Base-by-base conservation (phyloP, 345 rosid species). In the Gossypium australe region DNA sequence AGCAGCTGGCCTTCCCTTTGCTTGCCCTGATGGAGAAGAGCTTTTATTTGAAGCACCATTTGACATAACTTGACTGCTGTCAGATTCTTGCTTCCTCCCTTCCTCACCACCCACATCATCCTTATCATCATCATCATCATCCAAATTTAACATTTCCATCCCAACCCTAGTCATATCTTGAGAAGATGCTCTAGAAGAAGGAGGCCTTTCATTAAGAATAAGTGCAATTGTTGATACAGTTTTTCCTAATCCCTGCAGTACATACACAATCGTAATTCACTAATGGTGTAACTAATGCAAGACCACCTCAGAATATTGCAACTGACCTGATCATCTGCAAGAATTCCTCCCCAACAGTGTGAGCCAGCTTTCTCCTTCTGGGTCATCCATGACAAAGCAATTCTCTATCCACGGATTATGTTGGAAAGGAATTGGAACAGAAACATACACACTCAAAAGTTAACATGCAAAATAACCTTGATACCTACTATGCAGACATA, bases 341-440 rank as follows among this genome's bases (percentile, higher is more conserved):
- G 97, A 78, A 94, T 94, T 83, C 98, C 98, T 78, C 98, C 98
- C 0, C 87, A 86, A 84, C 98, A 94, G 60, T 88, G 80, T n/a
- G 77, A 7, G 75, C 87, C 73, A 44, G 82, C 86, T 7, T 82
- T 94, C 84, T 94, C 98, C 85, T 92, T 91, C 67, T 91, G 89
- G 72, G 83, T 78, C 98, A 94, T 94, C 98, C 98, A 94, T 57
- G 97, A 89, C 87, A 94, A 86, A 49, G 98, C 98, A 82, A 94
- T 94, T 77, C 94, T 87, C 98, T 94, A 86, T 78, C 34, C 85
- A 84, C 27, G 79, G 56, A 67, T 66, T 45, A 65, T 61, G 25
- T 71, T 45, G 14, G 7, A 75, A n/a, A 47, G 10, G 25, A 27
- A 59, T 58, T 59, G 44, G 49, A 34, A 56, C 43, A 55, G 47